These are phyloP conservation scores for Aegilops bicornis DNA, from an alignment of 176 grass and related monocot species.

Conservation along the genomic window DNA sequence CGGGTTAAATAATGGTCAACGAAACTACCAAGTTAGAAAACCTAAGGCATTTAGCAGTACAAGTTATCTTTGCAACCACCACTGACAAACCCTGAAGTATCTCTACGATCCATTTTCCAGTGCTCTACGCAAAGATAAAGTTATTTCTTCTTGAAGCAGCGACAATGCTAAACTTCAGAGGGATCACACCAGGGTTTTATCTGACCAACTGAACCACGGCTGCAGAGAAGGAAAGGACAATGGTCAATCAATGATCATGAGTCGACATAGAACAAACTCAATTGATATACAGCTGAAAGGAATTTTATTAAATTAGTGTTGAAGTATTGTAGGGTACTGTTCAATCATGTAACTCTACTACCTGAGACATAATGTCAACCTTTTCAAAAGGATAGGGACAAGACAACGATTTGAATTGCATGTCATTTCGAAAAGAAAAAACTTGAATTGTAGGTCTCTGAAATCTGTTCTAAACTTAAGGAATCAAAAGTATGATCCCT, in stretches of 20 bases:
- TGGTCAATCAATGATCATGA: slow-evolving; percentile 3
- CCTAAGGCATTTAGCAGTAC: slow-evolving; percentile 20
- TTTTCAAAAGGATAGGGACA: neutral
- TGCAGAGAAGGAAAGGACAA: slow-evolving; percentile 26
- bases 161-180: slow-evolving; percentile 1
- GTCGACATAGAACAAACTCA: neutral
- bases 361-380: neutral
- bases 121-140: neutral
- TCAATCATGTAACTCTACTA: neutral
- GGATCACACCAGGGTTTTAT: slow-evolving; percentile 21
- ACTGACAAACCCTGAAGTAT: slow-evolving; percentile 96
- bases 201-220: neutral
- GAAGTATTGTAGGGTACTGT: neutral
- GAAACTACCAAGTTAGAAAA: slow-evolving; percentile 52
- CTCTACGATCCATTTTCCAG: slow-evolving; percentile 70
- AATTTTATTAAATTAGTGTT: no score
- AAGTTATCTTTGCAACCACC: slow-evolving; percentile 63
- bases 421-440: neutral
- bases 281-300: neutral
- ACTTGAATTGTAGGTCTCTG: neutral
- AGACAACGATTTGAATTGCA: neutral
- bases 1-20: slow-evolving; percentile 29
- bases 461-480: neutral
- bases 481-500: neutral
- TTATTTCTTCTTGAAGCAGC: slow-evolving; percentile 9